A percentile compares a stretch with the other conserved stretches of the same genome.
Conservation (phyloP, 768 basidiomycete genomes). For the Naganishia friedmannii region DNA sequence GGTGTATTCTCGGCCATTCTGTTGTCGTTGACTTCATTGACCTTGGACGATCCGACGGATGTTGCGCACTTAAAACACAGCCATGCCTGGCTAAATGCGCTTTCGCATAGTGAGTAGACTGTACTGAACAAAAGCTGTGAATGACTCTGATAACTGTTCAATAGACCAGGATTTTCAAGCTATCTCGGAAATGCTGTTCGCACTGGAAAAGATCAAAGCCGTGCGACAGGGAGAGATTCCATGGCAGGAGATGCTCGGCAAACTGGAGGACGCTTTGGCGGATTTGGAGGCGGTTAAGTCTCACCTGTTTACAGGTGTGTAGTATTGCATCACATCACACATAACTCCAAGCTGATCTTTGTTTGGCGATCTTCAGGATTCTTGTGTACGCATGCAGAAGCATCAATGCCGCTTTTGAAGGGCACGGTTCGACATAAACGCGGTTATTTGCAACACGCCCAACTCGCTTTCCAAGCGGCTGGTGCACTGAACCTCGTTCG, state of each 20-base stretch:
- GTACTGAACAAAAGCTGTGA: not conserved
- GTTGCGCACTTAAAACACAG: no score
- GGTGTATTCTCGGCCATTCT: not conserved
- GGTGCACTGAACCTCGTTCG: no score
- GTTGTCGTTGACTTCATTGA: slow-evolving; percentile 6
- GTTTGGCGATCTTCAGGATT: no score
- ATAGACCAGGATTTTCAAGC: slow-evolving; percentile 18
- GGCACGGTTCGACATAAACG: no score
- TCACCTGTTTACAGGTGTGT: slow-evolving; percentile 15
- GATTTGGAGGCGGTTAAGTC: slow-evolving; percentile 7
- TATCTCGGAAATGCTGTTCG: slow-evolving; percentile 2
- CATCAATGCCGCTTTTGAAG: no score
- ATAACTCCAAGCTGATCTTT: no score
- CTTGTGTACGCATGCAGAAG: slow-evolving; percentile 7
- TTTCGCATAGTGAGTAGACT: no score
- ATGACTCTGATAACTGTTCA: not conserved
- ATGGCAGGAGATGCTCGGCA: slow-evolving; percentile 16
- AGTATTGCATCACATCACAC: no score
- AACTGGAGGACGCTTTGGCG: slow-evolving; percentile 15
- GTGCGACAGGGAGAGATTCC: not conserved
- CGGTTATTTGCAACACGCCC: not conserved
- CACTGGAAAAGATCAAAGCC: not conserved
- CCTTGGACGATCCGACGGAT: slow-evolving; percentile 2
- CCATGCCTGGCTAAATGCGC: no score
- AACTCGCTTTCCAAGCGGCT: not conserved